Conservation (phyloP, 306 rosid genomes). For the Nissolia schottii region DNA sequence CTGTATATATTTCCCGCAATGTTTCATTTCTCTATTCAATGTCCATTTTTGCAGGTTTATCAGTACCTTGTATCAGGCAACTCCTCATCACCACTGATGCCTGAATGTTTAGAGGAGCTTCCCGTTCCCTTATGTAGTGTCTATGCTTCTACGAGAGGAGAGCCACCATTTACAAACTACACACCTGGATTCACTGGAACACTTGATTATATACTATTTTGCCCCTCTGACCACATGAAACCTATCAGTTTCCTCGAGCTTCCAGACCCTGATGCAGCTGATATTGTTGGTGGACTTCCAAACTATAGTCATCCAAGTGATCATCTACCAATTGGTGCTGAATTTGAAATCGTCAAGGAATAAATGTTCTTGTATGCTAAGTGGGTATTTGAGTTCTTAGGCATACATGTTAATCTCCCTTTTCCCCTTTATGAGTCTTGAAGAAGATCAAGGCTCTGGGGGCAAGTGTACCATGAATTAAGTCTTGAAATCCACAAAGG, state of each 20-base stretch:
- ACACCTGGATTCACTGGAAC: slow-evolving; percentile 94
- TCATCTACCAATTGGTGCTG: slow-evolving; percentile 87
- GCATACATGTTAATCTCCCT: too few relatives aligned
- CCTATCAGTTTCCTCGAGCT: slow-evolving; percentile 79
- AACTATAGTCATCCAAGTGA: slow-evolving; percentile 77
- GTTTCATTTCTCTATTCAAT: slow-evolving; percentile 14
- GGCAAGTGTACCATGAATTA: too few relatives aligned
- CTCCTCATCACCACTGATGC: slow-evolving; percentile 30
- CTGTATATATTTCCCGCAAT: not conserved
- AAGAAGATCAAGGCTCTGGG: too few relatives aligned
- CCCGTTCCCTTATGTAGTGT: slow-evolving; percentile 70
- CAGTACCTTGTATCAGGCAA: slow-evolving; percentile 60
- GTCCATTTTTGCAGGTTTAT: slow-evolving; percentile 56
- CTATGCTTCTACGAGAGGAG: slow-evolving; percentile 61
- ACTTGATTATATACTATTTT: slow-evolving; percentile 68
- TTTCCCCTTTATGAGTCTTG: too few relatives aligned
- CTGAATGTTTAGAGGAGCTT: slow-evolving; percentile 42
- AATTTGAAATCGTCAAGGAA: slow-evolving; percentile 55
- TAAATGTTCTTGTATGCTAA: slow-evolving; percentile 6
- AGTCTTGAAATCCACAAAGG: too few relatives aligned
- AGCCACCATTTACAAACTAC: slow-evolving; percentile 85
- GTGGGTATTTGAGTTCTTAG: slow-evolving; percentile 26
- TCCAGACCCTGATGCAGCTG: slow-evolving; percentile 56
- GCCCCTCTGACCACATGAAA: slow-evolving; percentile 52
- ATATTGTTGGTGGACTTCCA: slow-evolving; percentile 78